phyloP scores from a whole-genome alignment of 225 moss, liverwort and hornwort genomes.

The Polytrichum commune region DNA sequence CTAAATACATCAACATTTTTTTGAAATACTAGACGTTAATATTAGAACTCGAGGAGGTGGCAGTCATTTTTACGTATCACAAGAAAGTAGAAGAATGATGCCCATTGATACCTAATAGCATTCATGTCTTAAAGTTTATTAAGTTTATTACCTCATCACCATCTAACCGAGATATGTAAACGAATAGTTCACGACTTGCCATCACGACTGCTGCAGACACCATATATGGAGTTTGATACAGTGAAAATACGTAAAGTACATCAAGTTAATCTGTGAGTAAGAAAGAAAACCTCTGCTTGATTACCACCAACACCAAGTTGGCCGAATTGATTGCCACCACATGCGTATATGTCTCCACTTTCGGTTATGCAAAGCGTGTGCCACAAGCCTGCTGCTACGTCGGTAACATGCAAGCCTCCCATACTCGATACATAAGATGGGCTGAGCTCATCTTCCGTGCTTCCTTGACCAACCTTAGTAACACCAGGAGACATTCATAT shows the following conservation, averaged over 20 bases:
- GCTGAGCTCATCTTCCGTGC: slow-evolving; percentile 82
- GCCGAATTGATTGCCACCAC: slow-evolving; percentile 96
- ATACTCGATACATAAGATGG: slow-evolving; percentile 65
- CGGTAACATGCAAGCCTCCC: slow-evolving; percentile 70
- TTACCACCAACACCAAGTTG: slow-evolving; percentile 89
- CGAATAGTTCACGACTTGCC: too few relatives aligned
- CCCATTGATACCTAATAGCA: too few relatives aligned
- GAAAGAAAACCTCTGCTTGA: slow-evolving; percentile 70
- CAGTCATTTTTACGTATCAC: too few relatives aligned
- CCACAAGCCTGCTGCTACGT: slow-evolving; percentile 89
- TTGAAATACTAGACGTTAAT: too few relatives aligned
- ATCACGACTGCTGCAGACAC: too few relatives aligned
- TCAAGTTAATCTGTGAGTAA: background rate
- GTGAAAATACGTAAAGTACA: too few relatives aligned
- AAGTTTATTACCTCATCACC: too few relatives aligned
- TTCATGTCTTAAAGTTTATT: too few relatives aligned
- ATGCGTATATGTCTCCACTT: slow-evolving; percentile 78
- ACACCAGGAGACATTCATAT: slow-evolving; percentile 11
- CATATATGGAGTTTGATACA: too few relatives aligned
- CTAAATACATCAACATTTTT: background rate
- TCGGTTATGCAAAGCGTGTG: slow-evolving; percentile 82
- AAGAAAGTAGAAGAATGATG: too few relatives aligned
- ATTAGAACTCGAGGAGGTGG: too few relatives aligned
- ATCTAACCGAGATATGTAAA: too few relatives aligned
- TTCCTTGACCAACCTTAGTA: slow-evolving; percentile 84